phyloP scores from a whole-genome alignment of 1,284 basidiomycete species.

The Heterobasidion irregulare region DNA sequence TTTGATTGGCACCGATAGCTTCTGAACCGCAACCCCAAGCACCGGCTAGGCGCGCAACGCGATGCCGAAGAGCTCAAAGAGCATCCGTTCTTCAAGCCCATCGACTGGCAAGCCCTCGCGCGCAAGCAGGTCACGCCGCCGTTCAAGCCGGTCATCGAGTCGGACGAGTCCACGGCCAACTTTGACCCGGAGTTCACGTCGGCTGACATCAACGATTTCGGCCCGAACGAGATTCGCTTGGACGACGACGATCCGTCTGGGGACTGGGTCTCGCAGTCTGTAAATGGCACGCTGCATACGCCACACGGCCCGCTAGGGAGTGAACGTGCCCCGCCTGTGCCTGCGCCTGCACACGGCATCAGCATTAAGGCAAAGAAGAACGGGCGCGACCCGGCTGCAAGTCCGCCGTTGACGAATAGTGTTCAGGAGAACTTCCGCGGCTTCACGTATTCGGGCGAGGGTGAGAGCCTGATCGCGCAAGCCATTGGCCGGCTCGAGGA shows the following conservation, averaged over 20 bases:
- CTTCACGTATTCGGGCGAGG: constrained; percentile 85
- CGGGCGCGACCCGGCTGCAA: constrained; percentile 34
- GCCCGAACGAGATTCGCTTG: constrained; percentile 48
- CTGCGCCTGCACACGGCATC: constrained; percentile 31
- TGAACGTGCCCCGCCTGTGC: constrained; percentile 29
- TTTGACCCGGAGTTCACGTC: constrained; percentile 98
- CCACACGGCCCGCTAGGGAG: constrained; percentile 71
- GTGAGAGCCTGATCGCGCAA: constrained; percentile 46
- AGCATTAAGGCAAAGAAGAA: constrained; percentile 46
- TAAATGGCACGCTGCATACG: constrained; percentile 36
- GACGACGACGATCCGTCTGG: constrained; percentile 74
- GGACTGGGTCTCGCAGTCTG: constrained; percentile 50
- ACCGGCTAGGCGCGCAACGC: constrained; percentile 86
- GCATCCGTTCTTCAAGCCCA: constrained; percentile 89
- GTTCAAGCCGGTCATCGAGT: constrained; percentile 97
- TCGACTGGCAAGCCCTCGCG: constrained; percentile 86
- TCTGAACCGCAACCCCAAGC: constrained; percentile 95
- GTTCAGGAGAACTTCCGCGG: constrained; percentile 94
- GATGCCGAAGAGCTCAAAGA: constrained; percentile 95
- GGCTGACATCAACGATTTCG: constrained; percentile 70
- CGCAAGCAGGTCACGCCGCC: constrained; percentile 92
- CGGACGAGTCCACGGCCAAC: constrained; percentile 95
- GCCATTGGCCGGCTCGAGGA: constrained; percentile 33
- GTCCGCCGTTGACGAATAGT: constrained; percentile 74
- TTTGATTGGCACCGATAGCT: constrained; percentile 43